A percentile compares a stretch with the other conserved stretches of the same genome.
Evolutionary conservation across 805 yeast species (phyloP).

Genomic region (Cyberlindnera nakhonratchasimensis): DNA sequence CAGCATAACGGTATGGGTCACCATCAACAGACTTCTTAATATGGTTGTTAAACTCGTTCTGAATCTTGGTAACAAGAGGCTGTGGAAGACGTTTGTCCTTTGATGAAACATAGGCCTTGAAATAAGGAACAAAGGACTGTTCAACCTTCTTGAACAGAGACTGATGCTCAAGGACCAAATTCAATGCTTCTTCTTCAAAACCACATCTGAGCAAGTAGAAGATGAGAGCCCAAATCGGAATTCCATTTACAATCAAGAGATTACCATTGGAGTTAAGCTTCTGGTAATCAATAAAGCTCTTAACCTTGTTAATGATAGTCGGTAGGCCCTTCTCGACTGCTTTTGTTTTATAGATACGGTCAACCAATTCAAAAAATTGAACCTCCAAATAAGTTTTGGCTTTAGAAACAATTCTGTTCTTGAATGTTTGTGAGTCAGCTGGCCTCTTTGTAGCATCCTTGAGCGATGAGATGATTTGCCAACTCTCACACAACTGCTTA

Average conservation of each 20-base stretch:
- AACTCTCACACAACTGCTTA: slow-evolving; percentile 69
- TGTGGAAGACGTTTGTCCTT: slow-evolving; percentile 53
- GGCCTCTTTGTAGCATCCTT: slow-evolving; percentile 24
- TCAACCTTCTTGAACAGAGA: slow-evolving; percentile 81
- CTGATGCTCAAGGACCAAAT: slow-evolving; percentile 58
- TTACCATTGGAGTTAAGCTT: slow-evolving; percentile 43
- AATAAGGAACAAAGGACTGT: slow-evolving; percentile 74
- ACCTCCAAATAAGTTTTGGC: slow-evolving; percentile 62
- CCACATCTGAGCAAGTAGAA: slow-evolving; percentile 87
- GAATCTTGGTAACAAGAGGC: slow-evolving; percentile 65
- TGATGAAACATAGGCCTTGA: slow-evolving; percentile 64
- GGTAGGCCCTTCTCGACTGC: slow-evolving; percentile 64
- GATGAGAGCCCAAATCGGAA: slow-evolving; percentile 92
- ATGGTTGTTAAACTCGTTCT: slow-evolving; percentile 79
- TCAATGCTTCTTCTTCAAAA: slow-evolving; percentile 70
- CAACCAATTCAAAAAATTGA: slow-evolving; percentile 76
- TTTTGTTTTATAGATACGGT: slow-evolving; percentile 54
- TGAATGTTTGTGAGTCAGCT: slow-evolving; percentile 23
- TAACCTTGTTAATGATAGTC: slow-evolving; percentile 67
- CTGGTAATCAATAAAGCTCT: slow-evolving; percentile 52
- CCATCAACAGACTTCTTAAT: slow-evolving; percentile 63
- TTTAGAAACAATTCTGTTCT: slow-evolving; percentile 44
- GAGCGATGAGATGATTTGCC: slow-evolving; percentile 57
- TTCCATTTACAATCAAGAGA: slow-evolving; percentile 67
- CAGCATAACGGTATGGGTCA: slow-evolving; percentile 89